Base-by-base conservation (phyloP, 441 rosid species). In the Dalechampia spathulata region DNA sequence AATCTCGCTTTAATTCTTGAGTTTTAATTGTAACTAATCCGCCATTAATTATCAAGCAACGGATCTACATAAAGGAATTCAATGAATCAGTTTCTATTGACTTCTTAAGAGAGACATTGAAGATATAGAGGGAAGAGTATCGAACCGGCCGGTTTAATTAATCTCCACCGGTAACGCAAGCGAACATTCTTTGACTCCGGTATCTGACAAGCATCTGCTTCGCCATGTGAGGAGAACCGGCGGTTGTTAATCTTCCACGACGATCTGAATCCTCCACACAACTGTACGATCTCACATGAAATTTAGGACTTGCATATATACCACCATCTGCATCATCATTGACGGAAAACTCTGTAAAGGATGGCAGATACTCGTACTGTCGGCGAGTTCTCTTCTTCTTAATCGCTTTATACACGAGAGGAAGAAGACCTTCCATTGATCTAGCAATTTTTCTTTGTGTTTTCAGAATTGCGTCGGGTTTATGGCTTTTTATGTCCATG, bases 391-490 rank as follows among this genome's bases (percentile, higher is more conserved):
- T 65, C 54, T 37, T 83, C 71, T 67, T 81, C 86, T 57, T 82
- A 47, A 90, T 72, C 23, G 87, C 88, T 60, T 65, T 85, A 69
- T 57, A 79, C 20, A 81, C 71, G 79, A 85, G 28, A 4, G 95
- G 93, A 48, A 90, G 67, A 20, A 90, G 64, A 22, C 97, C 97
- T 47, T 89, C 96, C 96, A 89, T 85, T n/a, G 13, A 28, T 41
- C 28, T 15, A 43, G 28, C 14, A n/a, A n/a, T n/a, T n/a, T n/a
- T 22, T 15, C n/a, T 20, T n/a, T n/a, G n/a, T n/a, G n/a, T n/a
- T n/a, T n/a, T n/a, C n/a, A n/a, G n/a, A n/a, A n/a, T n/a, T n/a
- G n/a, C n/a, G n/a, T n/a, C n/a, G n/a, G n/a, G n/a, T n/a, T n/a
- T n/a, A n/a, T n/a, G n/a, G n/a, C n/a, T n/a, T n/a, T n/a, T n/a